phyloP scores from a whole-genome alignment of 2,329 filamentous ascomycete genomes.

The Hypoxylon sp. region DNA sequence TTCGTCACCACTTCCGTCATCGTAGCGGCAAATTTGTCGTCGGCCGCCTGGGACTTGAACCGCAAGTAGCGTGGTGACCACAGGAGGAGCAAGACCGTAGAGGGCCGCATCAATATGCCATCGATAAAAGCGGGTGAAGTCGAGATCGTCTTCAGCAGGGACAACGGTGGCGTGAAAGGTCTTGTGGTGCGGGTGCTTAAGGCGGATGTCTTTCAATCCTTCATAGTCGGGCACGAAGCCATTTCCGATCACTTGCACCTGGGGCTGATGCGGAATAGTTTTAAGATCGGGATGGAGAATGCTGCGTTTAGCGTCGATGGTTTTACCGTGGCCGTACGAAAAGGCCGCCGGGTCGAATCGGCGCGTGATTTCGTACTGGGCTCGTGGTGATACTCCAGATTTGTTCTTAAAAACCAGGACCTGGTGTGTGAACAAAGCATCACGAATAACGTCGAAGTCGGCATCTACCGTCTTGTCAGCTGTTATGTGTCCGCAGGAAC shows the following conservation, averaged over 20 bases:
- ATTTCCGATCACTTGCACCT: conserved; percentile 85
- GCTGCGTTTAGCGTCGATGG: conserved; percentile 70
- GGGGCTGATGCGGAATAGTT: conserved; percentile 82
- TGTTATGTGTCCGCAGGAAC: not conserved
- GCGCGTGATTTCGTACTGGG: conserved; percentile 79
- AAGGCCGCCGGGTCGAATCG: conserved; percentile 75
- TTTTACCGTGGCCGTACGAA: conserved; percentile 81
- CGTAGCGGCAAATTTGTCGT: conserved; percentile 76
- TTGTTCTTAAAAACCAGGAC: conserved; percentile 80
- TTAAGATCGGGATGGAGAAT: conserved; percentile 84
- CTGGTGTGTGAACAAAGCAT: conserved; percentile 75
- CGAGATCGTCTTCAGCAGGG: conserved; percentile 63
- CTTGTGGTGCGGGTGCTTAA: conserved; percentile 81
- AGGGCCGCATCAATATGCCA: conserved; percentile 86
- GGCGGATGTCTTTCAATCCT: conserved; percentile 73
- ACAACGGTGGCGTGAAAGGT: conserved; percentile 78
- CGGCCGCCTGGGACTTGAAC: conserved; percentile 77
- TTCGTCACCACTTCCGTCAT: conserved; percentile 75
- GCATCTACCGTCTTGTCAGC: conserved; percentile 59
- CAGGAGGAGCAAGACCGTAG: conserved; percentile 79
- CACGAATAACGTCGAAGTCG: conserved; percentile 72
- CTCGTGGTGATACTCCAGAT: conserved; percentile 70
- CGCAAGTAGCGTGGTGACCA: conserved; percentile 78
- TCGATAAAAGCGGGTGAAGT: conserved; percentile 72
- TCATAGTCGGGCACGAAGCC: conserved; percentile 77